Base-by-base conservation (phyloP, 2,329 filamentous ascomycete species). In the Sporothrix curviconia region DNA sequence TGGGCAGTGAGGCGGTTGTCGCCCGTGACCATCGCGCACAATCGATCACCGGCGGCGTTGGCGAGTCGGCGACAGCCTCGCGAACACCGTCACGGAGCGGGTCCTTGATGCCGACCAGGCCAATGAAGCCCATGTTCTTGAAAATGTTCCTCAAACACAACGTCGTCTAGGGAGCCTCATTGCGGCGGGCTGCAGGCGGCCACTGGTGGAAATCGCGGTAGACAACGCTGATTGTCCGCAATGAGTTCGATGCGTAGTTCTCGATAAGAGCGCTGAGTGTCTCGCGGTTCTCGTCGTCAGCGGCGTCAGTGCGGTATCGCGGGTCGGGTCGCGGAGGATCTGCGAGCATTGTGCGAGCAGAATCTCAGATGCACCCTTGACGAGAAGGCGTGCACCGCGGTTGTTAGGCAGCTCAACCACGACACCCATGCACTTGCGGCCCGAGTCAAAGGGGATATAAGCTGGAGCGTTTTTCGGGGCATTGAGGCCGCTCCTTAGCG, bases 161-260 rank as follows among this genome's bases (percentile, higher is more conserved):
- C 78, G 57, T 86, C 80, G 37, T 77, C 78, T 64, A 78, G 77
- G 68, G 86, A 78, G 24, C 74, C 42, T 80, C 79, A n/a, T 70
- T 69, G 4, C 74, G 76, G 50, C 75, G 81, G 15, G 79, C 81
- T 60, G 76, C 80, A 4, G 90, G 90, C 32, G 92, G 91, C 91
- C 91, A 96, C 55, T 82, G 80, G 24, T 89, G 82, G 63, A 94
- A 95, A 65, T 96, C 91, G 57, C 85, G 86, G 72, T 90, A 95
- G 55, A 90, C 78, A 62, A 95, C 80, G 43, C 86, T 89, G 64
- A 96, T 95, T 1, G 91, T 95, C 61, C 91, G 83, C 32, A 96
- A 78, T 7, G 90, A 95, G 17, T 86, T 81, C 25, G 81, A 83
- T 9, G 91, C 91, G 68, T 95, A 96, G 47, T 78, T 81, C 61